Conservation (phyloP, 1,284 basidiomycete species). For the Singerocomus inundabilis region DNA sequence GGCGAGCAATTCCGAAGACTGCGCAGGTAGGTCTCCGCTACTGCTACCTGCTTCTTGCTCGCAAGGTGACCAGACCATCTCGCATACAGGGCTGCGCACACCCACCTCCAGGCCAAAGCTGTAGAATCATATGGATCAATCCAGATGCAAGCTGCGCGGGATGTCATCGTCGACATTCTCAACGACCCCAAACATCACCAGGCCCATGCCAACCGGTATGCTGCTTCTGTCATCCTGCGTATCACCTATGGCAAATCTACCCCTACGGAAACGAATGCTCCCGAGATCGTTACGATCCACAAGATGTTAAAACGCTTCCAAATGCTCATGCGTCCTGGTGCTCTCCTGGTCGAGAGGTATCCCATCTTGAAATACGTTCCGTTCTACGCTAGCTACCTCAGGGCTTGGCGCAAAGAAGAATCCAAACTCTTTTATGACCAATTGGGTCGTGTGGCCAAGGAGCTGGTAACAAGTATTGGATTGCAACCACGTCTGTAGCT, state of each 20-base stretch:
- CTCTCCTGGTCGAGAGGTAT: slow-evolving; percentile 38
- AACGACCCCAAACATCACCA: slow-evolving; percentile 38
- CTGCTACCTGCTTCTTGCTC: background rate
- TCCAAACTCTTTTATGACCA: slow-evolving; percentile 40
- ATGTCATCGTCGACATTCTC: slow-evolving; percentile 41
- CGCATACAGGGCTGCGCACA: slow-evolving; percentile 36
- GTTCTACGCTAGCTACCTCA: slow-evolving; percentile 35
- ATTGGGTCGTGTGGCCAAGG: slow-evolving; percentile 34
- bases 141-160: slow-evolving; percentile 38
- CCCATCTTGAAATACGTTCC: slow-evolving; percentile 43
- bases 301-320: slow-evolving; percentile 39
- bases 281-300: slow-evolving; percentile 41
- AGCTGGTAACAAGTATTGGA: slow-evolving; percentile 31
- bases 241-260: slow-evolving; percentile 50
- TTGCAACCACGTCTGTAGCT: background rate
- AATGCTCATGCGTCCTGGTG: slow-evolving; percentile 38
- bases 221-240: slow-evolving; percentile 46
- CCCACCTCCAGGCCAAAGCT: slow-evolving; percentile 39
- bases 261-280: slow-evolving; percentile 41
- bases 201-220: slow-evolving; percentile 40
- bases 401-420: slow-evolving; percentile 43
- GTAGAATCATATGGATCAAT: slow-evolving; percentile 37
- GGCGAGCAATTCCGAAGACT: slow-evolving; percentile 36
- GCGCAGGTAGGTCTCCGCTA: slow-evolving; percentile 24
- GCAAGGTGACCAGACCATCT: background rate